phyloP scores from a whole-genome alignment of 2,329 filamentous ascomycete genomes.

The Spiromastix sp. region DNA sequence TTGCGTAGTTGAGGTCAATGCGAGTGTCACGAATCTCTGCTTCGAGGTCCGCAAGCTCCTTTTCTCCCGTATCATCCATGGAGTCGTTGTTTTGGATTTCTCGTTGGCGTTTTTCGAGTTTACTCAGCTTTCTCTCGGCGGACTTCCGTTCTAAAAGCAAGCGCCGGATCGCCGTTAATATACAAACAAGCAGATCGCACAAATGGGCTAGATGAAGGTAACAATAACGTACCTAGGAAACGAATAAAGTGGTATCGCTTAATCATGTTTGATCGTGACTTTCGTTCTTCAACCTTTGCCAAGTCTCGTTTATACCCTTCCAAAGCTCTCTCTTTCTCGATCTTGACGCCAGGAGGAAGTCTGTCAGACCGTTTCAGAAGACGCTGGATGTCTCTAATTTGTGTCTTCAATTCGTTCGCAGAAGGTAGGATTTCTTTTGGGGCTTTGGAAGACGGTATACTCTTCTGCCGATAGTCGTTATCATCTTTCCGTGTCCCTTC shows the following conservation, averaged over 20 bases:
- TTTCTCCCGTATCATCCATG: conserved; percentile 14
- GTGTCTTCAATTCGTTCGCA: conserved; percentile 43
- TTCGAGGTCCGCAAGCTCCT: conserved; percentile 18
- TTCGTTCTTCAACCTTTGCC: conserved; percentile 36
- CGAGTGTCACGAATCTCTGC: conserved; percentile 38
- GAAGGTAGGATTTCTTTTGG: conserved; percentile 18
- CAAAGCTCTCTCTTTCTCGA: conserved; percentile 51
- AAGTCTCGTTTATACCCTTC: conserved; percentile 47
- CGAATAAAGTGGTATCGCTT: conserved; percentile 55
- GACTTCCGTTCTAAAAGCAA: conserved; percentile 29
- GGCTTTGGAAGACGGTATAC: no score
- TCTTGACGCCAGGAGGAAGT: conserved; percentile 44
- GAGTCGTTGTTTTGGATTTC: conserved; percentile 28
- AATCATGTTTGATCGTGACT: conserved; percentile 46
- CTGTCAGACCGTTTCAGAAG: conserved; percentile 36
- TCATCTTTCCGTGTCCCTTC: no score
- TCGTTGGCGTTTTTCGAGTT: conserved; percentile 24
- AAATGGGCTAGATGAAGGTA: not conserved
- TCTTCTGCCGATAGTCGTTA: no score
- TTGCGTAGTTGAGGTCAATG: conserved; percentile 53
- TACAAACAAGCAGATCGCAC: no score
- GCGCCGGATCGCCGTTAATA: no score
- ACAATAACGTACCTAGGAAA: conserved; percentile 47
- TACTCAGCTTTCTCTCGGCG: conserved; percentile 29
- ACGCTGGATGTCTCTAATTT: conserved; percentile 46